phyloP scores from a whole-genome alignment of 352 stramenopile species.

The Globisporangium camurandrum region DNA sequence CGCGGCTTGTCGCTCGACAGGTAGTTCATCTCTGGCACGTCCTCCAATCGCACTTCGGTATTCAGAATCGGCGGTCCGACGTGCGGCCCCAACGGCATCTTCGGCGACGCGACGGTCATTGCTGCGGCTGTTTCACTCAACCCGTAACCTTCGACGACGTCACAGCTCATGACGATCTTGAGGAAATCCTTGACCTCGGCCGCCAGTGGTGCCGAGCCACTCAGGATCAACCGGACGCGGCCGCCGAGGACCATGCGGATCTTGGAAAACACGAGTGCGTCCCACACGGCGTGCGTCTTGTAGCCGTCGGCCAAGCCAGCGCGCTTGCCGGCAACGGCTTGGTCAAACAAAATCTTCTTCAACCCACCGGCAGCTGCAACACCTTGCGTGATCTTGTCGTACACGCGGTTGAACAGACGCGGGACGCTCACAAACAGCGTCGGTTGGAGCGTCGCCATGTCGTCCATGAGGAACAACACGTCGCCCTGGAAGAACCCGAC shows the following conservation, averaged over 20 bases:
- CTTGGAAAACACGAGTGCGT: constrained; percentile 94
- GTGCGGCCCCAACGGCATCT: constrained; percentile 78
- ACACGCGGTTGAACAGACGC: constrained; percentile 94
- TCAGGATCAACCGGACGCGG: constrained; percentile 86
- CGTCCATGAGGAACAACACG: constrained; percentile 88
- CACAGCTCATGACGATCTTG: constrained; percentile 90
- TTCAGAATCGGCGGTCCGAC: constrained; percentile 86
- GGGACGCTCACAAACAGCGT: constrained; percentile 93
- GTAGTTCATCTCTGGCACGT: constrained; percentile 97
- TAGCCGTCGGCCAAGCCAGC: constrained; percentile 36
- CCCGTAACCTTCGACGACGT: constrained; percentile 93
- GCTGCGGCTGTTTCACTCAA: constrained; percentile 91
- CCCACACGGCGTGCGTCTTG: constrained; percentile 85
- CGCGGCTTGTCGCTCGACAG: constrained; percentile 68
- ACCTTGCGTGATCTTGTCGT: constrained; percentile 92
- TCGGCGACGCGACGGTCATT: constrained; percentile 54
- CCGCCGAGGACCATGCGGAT: constrained; percentile 90
- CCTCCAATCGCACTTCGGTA: constrained; percentile 89
- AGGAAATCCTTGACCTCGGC: constrained; percentile 95
- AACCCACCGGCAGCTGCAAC: constrained; percentile 47
- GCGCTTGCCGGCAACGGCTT: constrained; percentile 52
- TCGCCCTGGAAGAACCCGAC: constrained; percentile 82
- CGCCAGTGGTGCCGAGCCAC: constrained; percentile 89
- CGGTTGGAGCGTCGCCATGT: constrained; percentile 88
- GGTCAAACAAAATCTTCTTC: constrained; percentile 67